Evolutionary conservation across 306 rosid species (phyloP).

Genomic region (Aeschynomene evenia): DNA sequence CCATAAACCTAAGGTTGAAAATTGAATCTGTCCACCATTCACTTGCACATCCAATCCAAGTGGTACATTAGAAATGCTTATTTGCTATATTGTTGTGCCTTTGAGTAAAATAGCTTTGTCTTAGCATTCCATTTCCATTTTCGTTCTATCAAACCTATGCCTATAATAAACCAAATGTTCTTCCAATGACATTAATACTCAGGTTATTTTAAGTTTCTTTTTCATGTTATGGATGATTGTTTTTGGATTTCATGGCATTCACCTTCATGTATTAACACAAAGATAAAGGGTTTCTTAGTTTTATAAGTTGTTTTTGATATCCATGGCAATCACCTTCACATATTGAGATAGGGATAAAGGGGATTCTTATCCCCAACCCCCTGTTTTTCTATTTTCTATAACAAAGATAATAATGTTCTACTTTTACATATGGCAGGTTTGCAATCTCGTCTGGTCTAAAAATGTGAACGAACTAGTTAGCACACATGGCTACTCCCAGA

Average conservation of each 20-base stretch:
- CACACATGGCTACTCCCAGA: slow-evolving; percentile 96
- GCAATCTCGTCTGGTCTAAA: slow-evolving; percentile 95
- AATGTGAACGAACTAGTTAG: slow-evolving; percentile 91
- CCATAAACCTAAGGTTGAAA: background rate
- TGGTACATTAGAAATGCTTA: background rate
- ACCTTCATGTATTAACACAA: background rate
- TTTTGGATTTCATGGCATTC: background rate
- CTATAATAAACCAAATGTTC: background rate
- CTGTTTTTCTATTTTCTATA: background rate
- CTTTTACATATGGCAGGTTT: slow-evolving; percentile 56
- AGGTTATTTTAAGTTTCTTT: background rate
- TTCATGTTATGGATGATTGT: background rate
- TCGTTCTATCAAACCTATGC: background rate
- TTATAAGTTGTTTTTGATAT: no score
- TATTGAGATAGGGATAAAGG: background rate
- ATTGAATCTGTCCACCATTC: background rate
- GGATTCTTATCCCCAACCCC: background rate
- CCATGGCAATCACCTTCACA: background rate
- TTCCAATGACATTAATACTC: background rate
- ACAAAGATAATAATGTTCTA: background rate
- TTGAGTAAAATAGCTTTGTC: background rate
- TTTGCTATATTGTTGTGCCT: background rate
- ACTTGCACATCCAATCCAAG: background rate
- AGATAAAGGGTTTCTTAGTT: background rate
- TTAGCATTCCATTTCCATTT: background rate